Conservation (phyloP, 768 basidiomycete species). For the Suillus brevipes region DNA sequence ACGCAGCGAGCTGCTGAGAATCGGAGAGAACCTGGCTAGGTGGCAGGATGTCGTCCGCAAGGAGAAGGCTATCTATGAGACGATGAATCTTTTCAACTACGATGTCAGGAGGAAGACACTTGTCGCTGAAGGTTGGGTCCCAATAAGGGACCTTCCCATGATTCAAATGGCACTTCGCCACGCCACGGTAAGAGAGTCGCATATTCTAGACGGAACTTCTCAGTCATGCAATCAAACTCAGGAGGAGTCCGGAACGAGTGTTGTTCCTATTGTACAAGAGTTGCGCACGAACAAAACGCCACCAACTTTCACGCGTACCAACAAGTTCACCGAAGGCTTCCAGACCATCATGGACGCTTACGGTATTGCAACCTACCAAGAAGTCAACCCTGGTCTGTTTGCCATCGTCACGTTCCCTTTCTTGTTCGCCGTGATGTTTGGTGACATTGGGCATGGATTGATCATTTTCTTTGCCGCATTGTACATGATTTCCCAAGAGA, state of each 20-base stretch:
- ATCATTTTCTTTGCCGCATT: slow-evolving; percentile 77
- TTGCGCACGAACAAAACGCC: slow-evolving; percentile 87
- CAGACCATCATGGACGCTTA: slow-evolving; percentile 99
- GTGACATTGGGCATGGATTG: slow-evolving; percentile 94
- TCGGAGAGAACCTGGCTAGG: slow-evolving; percentile 81
- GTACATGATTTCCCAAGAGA: slow-evolving; percentile 87
- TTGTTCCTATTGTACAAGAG: slow-evolving; percentile 92
- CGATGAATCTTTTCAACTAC: slow-evolving; percentile 93
- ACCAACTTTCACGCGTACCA: slow-evolving; percentile 92
- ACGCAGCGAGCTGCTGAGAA: slow-evolving; percentile 75
- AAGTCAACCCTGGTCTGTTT: slow-evolving; percentile 95
- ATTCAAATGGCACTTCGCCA: slow-evolving; percentile 88
- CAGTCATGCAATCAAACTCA: slow-evolving; percentile 18
- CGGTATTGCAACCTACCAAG: slow-evolving; percentile 91
- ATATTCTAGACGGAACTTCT: slow-evolving; percentile 3
- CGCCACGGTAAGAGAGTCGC: slow-evolving; percentile 65
- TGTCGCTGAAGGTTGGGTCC: slow-evolving; percentile 97
- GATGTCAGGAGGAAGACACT: slow-evolving; percentile 92
- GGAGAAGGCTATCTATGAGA: slow-evolving; percentile 96
- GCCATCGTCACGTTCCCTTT: slow-evolving; percentile 94
- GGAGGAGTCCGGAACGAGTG: slow-evolving; percentile 90
- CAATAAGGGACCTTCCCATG: slow-evolving; percentile 82
- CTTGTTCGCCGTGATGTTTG: slow-evolving; percentile 99
- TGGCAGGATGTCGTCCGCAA: slow-evolving; percentile 95
- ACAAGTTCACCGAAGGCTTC: slow-evolving; percentile 96